Conservation (phyloP, 2,329 filamentous ascomycete genomes). For the Fusarium temperatum region DNA sequence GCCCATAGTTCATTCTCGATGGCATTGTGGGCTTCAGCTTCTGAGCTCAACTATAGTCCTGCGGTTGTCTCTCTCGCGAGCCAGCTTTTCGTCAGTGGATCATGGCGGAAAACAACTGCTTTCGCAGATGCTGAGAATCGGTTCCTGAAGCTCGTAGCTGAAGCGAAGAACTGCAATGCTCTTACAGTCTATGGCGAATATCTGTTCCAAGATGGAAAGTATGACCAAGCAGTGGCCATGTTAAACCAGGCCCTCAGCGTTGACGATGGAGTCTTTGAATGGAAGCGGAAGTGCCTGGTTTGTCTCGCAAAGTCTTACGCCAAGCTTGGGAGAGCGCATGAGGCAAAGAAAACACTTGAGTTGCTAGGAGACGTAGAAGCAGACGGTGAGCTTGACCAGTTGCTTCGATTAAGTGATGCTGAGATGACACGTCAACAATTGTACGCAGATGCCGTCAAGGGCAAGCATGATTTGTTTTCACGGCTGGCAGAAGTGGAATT, state of each 20-base stretch:
- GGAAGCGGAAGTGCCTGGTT: conserved; percentile 40
- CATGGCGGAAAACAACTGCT: conserved; percentile 29
- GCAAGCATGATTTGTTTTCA: conserved; percentile 39
- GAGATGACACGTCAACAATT: conserved; percentile 40
- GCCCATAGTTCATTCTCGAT: conserved; percentile 23
- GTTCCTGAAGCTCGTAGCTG: conserved; percentile 45
- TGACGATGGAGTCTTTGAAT: conserved; percentile 36
- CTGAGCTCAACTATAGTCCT: conserved; percentile 42
- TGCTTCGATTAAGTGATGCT: conserved; percentile 35
- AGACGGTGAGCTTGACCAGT: conserved; percentile 40
- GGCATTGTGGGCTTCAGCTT: conserved; percentile 46
- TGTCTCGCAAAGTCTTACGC: conserved; percentile 40
- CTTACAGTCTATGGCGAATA: conserved; percentile 47
- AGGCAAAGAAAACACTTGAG: conserved; percentile 40
- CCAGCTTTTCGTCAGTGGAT: conserved; percentile 30
- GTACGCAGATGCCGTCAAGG: conserved; percentile 41
- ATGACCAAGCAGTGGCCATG: conserved; percentile 31
- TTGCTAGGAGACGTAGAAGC: conserved; percentile 38
- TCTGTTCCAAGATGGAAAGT: conserved; percentile 39
- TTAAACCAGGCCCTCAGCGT: conserved; percentile 41
- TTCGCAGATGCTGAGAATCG: conserved; percentile 37
- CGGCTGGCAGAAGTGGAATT: conserved; percentile 45
- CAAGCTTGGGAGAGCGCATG: conserved; percentile 29
- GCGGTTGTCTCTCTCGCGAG: conserved; percentile 45
- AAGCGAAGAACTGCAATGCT: conserved; percentile 48